Evolutionary conservation across 352 stramenopile genomes (phyloP).

Genomic region (Globisporangium spiculum): DNA sequence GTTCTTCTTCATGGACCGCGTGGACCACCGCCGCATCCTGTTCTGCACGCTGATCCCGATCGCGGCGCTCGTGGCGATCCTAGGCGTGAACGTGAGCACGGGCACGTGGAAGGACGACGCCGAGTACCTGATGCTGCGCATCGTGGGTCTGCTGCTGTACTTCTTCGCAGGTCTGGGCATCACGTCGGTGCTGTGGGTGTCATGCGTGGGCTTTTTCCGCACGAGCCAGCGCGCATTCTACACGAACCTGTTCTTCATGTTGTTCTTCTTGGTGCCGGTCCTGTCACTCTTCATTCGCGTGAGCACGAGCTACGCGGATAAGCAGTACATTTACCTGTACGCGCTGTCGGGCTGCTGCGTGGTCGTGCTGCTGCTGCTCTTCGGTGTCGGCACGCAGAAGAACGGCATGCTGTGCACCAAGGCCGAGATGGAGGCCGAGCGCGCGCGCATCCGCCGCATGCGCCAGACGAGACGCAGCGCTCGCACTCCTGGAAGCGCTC

Average conservation of each 20-base stretch:
- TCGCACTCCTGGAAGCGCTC: constrained; percentile 54
- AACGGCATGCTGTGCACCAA: constrained; percentile 76
- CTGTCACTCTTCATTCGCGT: constrained; percentile 42
- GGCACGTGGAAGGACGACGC: constrained; percentile 45
- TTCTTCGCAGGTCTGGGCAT: constrained; percentile 78
- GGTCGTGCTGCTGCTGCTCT: constrained; percentile 39
- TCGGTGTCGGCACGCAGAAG: constrained; percentile 50
- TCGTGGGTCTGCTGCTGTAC: constrained; percentile 65
- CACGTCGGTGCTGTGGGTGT: constrained; percentile 74
- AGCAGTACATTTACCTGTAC: constrained; percentile 65
- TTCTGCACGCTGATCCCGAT: constrained; percentile 67
- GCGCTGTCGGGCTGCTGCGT: constrained; percentile 42
- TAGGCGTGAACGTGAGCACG: constrained; percentile 58
- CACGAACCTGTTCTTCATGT: constrained; percentile 62
- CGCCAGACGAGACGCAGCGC: constrained; percentile 49
- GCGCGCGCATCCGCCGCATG: constrained; percentile 42
- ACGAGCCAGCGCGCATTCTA: constrained; percentile 60
- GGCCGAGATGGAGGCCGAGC: constrained; percentile 52
- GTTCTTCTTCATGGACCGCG: constrained; percentile 86
- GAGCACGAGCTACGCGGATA: constrained; percentile 23
- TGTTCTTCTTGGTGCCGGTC: constrained; percentile 74
- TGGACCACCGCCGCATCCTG: constrained; percentile 73
- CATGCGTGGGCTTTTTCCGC: constrained; percentile 66
- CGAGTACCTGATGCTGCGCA: constrained; percentile 68
- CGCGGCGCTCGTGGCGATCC: constrained; percentile 37